Conservation (phyloP, 1,284 basidiomycete genomes). For the Pterulicium gracile region DNA sequence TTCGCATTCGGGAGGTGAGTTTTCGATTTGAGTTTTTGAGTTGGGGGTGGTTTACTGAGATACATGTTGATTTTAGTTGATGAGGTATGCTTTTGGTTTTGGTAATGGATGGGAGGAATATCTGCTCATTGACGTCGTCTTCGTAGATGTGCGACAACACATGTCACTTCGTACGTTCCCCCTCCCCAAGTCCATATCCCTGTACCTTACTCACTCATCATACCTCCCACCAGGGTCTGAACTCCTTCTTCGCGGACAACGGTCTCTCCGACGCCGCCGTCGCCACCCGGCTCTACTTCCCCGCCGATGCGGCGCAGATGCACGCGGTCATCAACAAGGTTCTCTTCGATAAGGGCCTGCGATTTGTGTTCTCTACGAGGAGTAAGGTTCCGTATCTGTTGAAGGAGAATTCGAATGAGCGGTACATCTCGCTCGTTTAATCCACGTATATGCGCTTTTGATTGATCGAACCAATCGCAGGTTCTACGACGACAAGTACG, state of each 20-base stretch:
- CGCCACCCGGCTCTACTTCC: conserved; percentile 76
- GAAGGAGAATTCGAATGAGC: conserved; percentile 58
- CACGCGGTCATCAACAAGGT: conserved; percentile 61
- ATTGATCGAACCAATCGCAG: neutral
- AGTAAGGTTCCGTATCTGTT: conserved; percentile 81
- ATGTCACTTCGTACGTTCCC: conserved; percentile 51
- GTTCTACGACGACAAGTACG: conserved; percentile 43
- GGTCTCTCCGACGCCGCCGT: conserved; percentile 54
- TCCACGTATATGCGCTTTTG: neutral
- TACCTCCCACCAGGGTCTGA: conserved; percentile 32
- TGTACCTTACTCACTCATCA: neutral
- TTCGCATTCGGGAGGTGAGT: conserved; percentile 72
- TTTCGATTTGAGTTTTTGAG: conserved; percentile 3
- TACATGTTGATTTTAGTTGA: conserved; percentile 32
- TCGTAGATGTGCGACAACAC: conserved; percentile 81
- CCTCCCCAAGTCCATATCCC: neutral
- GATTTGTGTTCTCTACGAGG: conserved; percentile 80
- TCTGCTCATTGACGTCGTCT: neutral
- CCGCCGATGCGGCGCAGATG: conserved; percentile 76
- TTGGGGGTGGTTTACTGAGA: neutral
- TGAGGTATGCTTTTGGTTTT: conserved; percentile 27
- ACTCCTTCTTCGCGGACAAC: conserved; percentile 81
- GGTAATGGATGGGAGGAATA: neutral
- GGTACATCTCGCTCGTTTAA: conserved; percentile 37
- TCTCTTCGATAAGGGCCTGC: conserved; percentile 71